These are phyloP conservation scores for Mycosphaerella sp. DNA, from an alignment of 2,329 filamentous ascomycete genomes.

Conservation along the genomic window DNA sequence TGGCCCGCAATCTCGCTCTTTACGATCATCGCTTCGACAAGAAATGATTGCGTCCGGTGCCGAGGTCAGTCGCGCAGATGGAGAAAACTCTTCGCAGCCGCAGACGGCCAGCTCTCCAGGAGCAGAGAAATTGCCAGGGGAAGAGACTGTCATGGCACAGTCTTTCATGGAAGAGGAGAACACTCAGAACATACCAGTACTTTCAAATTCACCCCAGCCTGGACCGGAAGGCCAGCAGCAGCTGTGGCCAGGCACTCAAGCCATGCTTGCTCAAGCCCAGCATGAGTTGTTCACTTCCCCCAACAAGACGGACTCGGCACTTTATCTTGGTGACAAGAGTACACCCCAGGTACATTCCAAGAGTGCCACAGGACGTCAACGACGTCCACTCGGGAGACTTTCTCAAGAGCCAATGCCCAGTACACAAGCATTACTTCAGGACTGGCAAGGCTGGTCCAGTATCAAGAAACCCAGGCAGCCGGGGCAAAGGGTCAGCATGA, in stretches of 20 bases:
- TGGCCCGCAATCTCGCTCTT: conserved; percentile 14
- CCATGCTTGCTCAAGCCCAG: conserved; percentile 28
- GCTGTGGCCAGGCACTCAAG: conserved; percentile 27
- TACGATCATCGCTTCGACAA: conserved; percentile 23
- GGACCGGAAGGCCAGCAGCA: neutral
- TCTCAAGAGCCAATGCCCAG: conserved; percentile 32
- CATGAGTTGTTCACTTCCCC: conserved; percentile 29
- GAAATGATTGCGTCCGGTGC: conserved; percentile 27
- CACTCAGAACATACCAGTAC: neutral
- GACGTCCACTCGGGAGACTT: conserved; percentile 18
- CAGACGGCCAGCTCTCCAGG: neutral
- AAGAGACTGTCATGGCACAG: neutral
- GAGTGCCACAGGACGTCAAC: conserved; percentile 27
- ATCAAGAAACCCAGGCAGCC: conserved; percentile 35
- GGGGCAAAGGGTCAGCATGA: conserved; percentile 8
- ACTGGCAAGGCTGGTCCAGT: conserved; percentile 38
- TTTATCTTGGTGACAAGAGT: conserved; percentile 12
- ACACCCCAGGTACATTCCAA: conserved; percentile 32
- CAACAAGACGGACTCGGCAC: conserved; percentile 19
- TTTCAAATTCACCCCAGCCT: neutral
- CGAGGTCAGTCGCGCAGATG: conserved; percentile 15
- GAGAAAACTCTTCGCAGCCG: conserved; percentile 18
- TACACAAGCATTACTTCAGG: conserved; percentile 43
- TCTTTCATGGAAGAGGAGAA: neutral
- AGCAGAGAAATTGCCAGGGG: neutral